Evolutionary conservation across 1,284 basidiomycete genomes (phyloP), one percentile per base, ranked within the genome.

Genomic region (Ustilago crameri): DNA sequence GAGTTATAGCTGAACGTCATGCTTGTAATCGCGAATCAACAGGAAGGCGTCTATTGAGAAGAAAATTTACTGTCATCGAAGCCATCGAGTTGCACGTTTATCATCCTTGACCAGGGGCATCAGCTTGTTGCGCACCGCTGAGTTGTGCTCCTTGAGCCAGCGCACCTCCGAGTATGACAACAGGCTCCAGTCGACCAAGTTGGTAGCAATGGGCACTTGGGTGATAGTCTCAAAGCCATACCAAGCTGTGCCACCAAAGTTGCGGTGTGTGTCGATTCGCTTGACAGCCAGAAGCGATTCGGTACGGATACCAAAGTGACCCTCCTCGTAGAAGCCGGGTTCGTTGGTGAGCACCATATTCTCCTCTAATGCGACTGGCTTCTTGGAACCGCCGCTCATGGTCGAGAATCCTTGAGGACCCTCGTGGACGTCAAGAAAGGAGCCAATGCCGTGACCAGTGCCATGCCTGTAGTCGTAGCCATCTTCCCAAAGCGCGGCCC

Each of bases 61-160:
- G 30, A 30, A 30, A 30, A 30, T 30, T 44, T 44, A 79, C 61
- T 79, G 78, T 17, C 65, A 45, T 40, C 70, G 66, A 8, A 82
- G 61, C 79, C 77, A 81, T 9, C 65, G 56, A 22, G 48, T 54
- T 2, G 80, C 79, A 5, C 77, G 56, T 38, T 51, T 56, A 52
- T 82, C 79, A 46, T 78, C 61, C 40, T 70, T 66, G 42, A 84
- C 49, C 5, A 83, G 55, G 9, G 82, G 81, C 47, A 74, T 7
- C 3, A 84, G 42, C 35, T 61, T 69, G 18, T 68, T 58, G 30
- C 44, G 23, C 32, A 79, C 77, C n/a, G 69, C 52, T 9, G 57
- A 55, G 47, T 85, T 85, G 78, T 85, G 84, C 53, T 74, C 58
- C 26, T 62, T 64, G 14, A 85, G 68, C 84, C 84, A 85, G 18